These are phyloP conservation scores for Pharnaceum exiguum DNA, from an alignment of 148 eudicot genomes.

Conservation along the genomic window DNA sequence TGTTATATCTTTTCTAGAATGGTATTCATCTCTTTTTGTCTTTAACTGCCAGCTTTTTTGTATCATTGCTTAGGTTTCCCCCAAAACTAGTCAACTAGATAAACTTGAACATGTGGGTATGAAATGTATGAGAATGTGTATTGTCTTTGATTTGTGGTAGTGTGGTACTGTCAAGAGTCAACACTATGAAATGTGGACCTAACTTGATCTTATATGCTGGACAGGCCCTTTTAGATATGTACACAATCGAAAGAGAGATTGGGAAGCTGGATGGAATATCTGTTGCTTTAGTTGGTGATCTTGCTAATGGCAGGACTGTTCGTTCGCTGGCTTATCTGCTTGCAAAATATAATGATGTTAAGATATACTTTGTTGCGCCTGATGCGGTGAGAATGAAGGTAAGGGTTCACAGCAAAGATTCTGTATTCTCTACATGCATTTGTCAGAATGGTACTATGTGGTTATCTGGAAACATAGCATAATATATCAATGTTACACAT, in stretches of 20 bases:
- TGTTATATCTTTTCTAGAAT: too few species aligned
- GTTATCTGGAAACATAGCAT: too few species aligned
- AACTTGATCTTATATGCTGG: conserved; percentile 2
- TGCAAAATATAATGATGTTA: conserved; percentile 74
- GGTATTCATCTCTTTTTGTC: too few species aligned
- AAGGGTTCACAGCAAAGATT: neutral
- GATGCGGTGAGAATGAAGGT: conserved; percentile 95
- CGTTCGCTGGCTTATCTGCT: conserved; percentile 94
- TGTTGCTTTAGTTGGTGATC: conserved; percentile 98
- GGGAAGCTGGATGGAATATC: conserved; percentile 86
- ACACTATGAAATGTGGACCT: neutral
- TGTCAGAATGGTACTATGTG: too few species aligned
- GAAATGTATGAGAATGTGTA: neutral
- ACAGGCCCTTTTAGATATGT: conserved; percentile 89
- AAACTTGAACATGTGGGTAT: neutral
- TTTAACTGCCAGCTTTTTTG: too few species aligned
- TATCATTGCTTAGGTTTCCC: too few species aligned
- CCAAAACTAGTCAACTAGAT: neutral
- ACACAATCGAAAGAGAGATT: conserved; percentile 90
- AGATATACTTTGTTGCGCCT: conserved; percentile 89
- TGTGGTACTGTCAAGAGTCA: neutral
- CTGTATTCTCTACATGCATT: neutral
- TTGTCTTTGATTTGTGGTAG: neutral
- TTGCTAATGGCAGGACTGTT: conserved; percentile 92
- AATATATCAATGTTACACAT: too few species aligned